These are phyloP conservation scores for Cladorrhinum samala DNA, from an alignment of 495 filamentous ascomycete genomes.

Conservation along the genomic window DNA sequence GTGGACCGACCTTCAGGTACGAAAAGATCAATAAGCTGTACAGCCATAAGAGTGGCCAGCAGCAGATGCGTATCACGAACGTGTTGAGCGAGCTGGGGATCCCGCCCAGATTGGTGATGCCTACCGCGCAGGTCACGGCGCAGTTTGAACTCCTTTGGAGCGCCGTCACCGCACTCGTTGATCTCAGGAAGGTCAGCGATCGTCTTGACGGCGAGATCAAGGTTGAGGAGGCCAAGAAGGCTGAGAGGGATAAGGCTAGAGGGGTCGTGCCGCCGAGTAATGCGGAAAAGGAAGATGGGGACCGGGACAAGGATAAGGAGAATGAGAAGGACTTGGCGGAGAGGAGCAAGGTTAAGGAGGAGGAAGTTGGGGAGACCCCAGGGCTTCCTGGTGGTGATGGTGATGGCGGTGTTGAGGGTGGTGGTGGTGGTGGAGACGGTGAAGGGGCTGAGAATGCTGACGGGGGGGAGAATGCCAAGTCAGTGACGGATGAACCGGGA, in stretches of 20 bases:
- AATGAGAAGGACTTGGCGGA: too few relatives aligned
- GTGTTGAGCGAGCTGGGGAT: constrained; percentile 76
- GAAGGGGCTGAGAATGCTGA: constrained; percentile 8
- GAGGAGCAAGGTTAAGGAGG: constrained; percentile 15
- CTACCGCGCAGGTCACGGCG: constrained; percentile 71
- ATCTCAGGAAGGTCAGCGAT: constrained; percentile 75
- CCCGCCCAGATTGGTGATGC: constrained; percentile 72
- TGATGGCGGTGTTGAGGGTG: constrained; percentile 1
- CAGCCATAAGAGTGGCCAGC: constrained; percentile 73
- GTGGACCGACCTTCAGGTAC: constrained; percentile 66
- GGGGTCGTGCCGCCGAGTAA: constrained; percentile 14
- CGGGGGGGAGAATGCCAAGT: constrained; percentile 17
- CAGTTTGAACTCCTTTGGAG: constrained; percentile 75
- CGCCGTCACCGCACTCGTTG: constrained; percentile 68
- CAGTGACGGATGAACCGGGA: too few relatives aligned
- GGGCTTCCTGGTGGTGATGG: neutral
- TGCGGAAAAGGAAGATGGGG: constrained; percentile 9
- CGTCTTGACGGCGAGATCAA: constrained; percentile 81
- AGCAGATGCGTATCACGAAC: constrained; percentile 72
- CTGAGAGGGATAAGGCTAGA: constrained; percentile 49
- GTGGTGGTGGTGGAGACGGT: neutral
- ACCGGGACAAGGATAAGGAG: neutral
- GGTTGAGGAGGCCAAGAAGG: constrained; percentile 58
- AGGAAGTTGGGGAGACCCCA: constrained; percentile 18
- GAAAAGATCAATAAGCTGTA: constrained; percentile 78